Evolutionary conservation across 306 rosid genomes (phyloP).

Genomic region (Trifolium dubium): DNA sequence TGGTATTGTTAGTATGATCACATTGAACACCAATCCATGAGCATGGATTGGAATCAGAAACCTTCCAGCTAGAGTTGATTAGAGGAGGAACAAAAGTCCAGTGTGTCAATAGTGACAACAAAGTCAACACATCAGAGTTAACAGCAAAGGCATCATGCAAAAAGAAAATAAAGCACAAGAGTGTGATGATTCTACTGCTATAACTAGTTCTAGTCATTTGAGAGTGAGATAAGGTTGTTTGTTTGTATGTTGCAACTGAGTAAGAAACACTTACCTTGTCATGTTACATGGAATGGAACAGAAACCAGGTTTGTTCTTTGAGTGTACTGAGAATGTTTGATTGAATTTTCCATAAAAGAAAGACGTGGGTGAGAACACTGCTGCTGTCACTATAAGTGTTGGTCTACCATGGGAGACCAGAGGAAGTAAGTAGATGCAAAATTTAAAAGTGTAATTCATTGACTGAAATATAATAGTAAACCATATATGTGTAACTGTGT

Average conservation of each 20-base stretch:
- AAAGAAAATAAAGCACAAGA: conserved; percentile 31
- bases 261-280: not conserved
- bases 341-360: no score
- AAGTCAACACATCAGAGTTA: conserved; percentile 62
- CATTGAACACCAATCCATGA: conserved; percentile 74
- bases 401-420: no score
- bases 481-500: no score
- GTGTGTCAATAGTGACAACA: conserved; percentile 54
- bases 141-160: conserved; percentile 43
- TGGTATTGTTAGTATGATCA: conserved; percentile 43
- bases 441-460: no score
- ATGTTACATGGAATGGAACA: not conserved
- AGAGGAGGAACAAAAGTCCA: conserved; percentile 57
- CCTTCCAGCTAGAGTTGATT: conserved; percentile 60
- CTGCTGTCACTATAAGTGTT: no score
- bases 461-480: no score
- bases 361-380: no score
- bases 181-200: not conserved
- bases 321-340: no score
- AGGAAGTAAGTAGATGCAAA: no score
- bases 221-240: not conserved
- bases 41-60: conserved; percentile 69
- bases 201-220: not conserved
- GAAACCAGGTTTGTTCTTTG: not conserved
- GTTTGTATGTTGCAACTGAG: not conserved